Evolutionary conservation across 371 early-diverging fungal genomes (phyloP).

Genomic region (Enterocytospora artemiae): DNA sequence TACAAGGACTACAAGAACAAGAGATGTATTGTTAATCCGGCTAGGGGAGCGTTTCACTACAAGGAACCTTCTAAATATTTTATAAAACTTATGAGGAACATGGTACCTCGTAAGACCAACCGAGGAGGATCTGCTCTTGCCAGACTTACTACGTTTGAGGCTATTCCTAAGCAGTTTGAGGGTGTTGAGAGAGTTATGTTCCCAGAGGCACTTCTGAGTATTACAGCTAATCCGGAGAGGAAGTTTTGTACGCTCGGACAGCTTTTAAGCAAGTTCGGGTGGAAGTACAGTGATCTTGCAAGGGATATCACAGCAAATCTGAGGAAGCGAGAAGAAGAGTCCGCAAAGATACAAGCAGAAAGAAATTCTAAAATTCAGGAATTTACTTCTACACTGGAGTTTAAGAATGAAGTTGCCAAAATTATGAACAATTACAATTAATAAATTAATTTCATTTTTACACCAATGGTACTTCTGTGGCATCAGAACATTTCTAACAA

Average conservation of each 20-base stretch:
- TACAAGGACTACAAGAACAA: constrained; percentile 91
- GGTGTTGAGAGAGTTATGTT: constrained; percentile 83
- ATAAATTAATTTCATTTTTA: too few relatives aligned
- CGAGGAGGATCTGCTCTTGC: constrained; percentile 90
- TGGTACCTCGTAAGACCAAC: constrained; percentile 94
- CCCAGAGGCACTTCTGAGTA: constrained; percentile 85
- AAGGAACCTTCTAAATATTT: constrained; percentile 90
- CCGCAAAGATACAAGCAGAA: neutral
- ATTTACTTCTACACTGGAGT: neutral
- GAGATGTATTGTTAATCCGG: constrained; percentile 93
- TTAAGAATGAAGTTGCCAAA: constrained; percentile 1
- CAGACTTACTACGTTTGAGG: constrained; percentile 93
- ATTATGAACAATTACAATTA: too few relatives aligned
- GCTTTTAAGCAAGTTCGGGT: constrained; percentile 86
- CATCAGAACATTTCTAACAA: too few relatives aligned
- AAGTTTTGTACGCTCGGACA: constrained; percentile 86
- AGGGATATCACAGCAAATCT: constrained; percentile 25
- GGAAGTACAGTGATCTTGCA: constrained; percentile 74
- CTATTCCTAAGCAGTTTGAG: constrained; percentile 92
- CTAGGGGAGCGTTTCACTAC: constrained; percentile 93
- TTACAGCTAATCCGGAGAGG: constrained; percentile 83
- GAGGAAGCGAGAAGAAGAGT: constrained; percentile 31
- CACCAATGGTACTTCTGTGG: too few relatives aligned
- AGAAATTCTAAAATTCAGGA: neutral
- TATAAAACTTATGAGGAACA: constrained; percentile 86